Evolutionary conservation across 2,329 filamentous ascomycete species (phyloP).

Genomic region (Pestalotiopsis sp.): DNA sequence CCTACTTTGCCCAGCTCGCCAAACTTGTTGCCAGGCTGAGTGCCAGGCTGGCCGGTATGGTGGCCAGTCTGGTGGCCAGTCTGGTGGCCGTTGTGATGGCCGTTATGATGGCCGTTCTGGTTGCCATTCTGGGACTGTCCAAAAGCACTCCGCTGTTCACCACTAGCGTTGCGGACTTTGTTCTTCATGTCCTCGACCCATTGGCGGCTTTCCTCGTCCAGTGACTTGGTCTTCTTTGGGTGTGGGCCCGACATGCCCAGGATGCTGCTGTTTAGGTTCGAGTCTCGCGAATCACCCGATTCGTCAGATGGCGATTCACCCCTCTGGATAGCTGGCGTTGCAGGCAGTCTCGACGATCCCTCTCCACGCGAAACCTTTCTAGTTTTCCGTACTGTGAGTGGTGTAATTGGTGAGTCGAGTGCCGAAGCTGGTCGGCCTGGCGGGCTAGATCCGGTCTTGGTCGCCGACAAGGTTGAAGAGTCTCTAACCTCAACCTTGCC

Average conservation of each 20-base stretch:
- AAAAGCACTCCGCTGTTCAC: slow-evolving; percentile 47
- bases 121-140: slow-evolving; percentile 28
- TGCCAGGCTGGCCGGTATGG: too few relatives aligned
- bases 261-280: slow-evolving; percentile 60
- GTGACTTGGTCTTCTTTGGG: slow-evolving; percentile 64
- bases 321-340: slow-evolving; percentile 44
- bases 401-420: slow-evolving; percentile 42
- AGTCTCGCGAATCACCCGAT: slow-evolving; percentile 43
- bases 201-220: slow-evolving; percentile 72
- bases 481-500: slow-evolving; percentile 63
- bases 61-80: too few relatives aligned
- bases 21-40: slow-evolving; percentile 45
- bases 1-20: slow-evolving; percentile 74
- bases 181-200: slow-evolving; percentile 87
- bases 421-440: slow-evolving; percentile 43
- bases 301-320: slow-evolving; percentile 47
- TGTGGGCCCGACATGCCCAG: slow-evolving; percentile 74
- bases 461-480: slow-evolving; percentile 36
- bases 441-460: slow-evolving; percentile 43
- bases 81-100: too few relatives aligned
- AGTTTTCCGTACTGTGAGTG: slow-evolving; percentile 58
- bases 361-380: slow-evolving; percentile 47
- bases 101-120: too few relatives aligned
- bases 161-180: slow-evolving; percentile 73
- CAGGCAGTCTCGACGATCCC: slow-evolving; percentile 36